phyloP scores from a whole-genome alignment of 257 asterid species.

The Solanum sitiens region DNA sequence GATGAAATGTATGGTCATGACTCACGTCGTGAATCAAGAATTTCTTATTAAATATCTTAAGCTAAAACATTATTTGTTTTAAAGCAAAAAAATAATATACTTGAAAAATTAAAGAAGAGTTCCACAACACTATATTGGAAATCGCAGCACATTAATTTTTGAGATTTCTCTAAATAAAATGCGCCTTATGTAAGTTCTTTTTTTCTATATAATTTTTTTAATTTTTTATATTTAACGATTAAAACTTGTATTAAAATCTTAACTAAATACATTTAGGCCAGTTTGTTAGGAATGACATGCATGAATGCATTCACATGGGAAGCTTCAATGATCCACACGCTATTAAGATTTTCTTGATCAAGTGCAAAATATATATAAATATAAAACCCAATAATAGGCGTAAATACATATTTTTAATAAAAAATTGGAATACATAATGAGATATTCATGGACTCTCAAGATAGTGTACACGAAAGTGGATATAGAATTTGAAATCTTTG shows the following conservation, averaged over 20 bases:
- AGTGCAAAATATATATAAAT: background rate
- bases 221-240: too few species aligned
- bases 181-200: too few species aligned
- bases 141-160: too few species aligned
- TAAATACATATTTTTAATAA: background rate
- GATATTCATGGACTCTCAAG: background rate
- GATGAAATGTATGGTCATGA: too few species aligned
- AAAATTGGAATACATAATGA: background rate
- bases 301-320: background rate
- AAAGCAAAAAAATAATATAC: background rate
- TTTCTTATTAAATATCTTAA: too few species aligned
- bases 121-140: background rate
- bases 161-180: too few species aligned
- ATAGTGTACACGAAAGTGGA: background rate
- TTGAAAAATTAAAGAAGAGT: background rate
- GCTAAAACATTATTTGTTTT: too few species aligned
- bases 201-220: too few species aligned
- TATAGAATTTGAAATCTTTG: too few species aligned
- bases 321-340: background rate
- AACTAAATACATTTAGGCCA: background rate
- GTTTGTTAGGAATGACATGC: background rate
- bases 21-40: too few species aligned
- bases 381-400: background rate
- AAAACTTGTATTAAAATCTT: too few species aligned
- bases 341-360: background rate